phyloP scores from a whole-genome alignment of 1,284 basidiomycete species.

The Cystobasidium pallidum region DNA sequence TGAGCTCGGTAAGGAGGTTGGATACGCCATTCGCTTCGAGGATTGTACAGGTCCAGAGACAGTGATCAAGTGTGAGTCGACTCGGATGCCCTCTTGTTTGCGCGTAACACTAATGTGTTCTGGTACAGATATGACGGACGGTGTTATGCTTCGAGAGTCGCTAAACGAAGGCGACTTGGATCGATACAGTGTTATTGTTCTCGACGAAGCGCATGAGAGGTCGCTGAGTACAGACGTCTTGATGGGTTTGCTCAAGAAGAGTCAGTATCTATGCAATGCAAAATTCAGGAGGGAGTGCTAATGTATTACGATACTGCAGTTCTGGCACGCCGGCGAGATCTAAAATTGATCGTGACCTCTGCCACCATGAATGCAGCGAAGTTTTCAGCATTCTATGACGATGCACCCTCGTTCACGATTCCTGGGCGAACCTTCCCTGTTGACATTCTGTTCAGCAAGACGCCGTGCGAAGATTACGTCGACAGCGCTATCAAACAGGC shows the following conservation, averaged over 20 bases:
- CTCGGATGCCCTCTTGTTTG: neutral
- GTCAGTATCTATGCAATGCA: conserved; percentile 67
- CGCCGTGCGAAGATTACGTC: conserved; percentile 98
- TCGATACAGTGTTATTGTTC: conserved; percentile 90
- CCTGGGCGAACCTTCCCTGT: conserved; percentile 98
- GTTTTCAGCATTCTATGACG: conserved; percentile 94
- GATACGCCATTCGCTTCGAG: conserved; percentile 97
- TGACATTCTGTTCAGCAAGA: conserved; percentile 92
- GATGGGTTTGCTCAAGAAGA: conserved; percentile 92
- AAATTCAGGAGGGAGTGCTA: too few relatives aligned
- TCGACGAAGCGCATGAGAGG: conserved; percentile 96
- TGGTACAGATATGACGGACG: conserved; percentile 88
- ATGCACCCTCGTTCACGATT: conserved; percentile 93
- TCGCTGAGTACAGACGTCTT: conserved; percentile 94
- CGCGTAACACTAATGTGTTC: conserved; percentile 1
- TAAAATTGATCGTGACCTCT: conserved; percentile 96
- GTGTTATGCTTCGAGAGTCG: conserved; percentile 91
- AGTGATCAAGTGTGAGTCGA: conserved; percentile 82
- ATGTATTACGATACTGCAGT: conserved; percentile 66
- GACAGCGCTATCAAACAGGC: conserved; percentile 98
- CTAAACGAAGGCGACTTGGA: conserved; percentile 95
- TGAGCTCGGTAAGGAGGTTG: conserved; percentile 83
- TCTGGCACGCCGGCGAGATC: conserved; percentile 82
- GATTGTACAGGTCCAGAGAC: conserved; percentile 91
- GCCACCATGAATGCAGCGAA: conserved; percentile 99